A percentile compares a stretch with the other conserved stretches of the same genome.
Conservation (phyloP, 1,284 basidiomycete species). For the Agaricales sp. region DNA sequence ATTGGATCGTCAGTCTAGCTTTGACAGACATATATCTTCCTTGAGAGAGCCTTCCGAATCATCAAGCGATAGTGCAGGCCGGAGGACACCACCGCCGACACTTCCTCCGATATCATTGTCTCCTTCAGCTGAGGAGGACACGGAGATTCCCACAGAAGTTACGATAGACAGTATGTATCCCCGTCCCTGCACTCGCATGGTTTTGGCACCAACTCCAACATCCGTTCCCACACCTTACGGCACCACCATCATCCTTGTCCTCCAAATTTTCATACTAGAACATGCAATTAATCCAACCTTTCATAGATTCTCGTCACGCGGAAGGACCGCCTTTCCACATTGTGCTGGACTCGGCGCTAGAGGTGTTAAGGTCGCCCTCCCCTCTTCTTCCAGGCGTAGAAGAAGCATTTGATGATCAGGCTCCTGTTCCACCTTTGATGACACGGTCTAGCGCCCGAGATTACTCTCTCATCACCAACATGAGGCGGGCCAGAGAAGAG, state of each 20-base stretch:
- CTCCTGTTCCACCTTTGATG: not conserved
- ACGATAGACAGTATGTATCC: not conserved
- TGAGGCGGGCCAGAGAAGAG: not conserved
- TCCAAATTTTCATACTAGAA: too few relatives aligned
- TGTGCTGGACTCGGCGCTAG: not conserved
- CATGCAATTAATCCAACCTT: not conserved
- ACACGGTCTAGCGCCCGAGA: not conserved
- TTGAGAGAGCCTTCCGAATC: conserved; percentile 27
- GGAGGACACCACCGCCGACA: conserved; percentile 20
- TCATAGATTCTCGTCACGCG: not conserved
- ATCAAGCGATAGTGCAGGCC: conserved; percentile 12
- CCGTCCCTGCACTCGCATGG: not conserved
- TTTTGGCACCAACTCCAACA: too few relatives aligned
- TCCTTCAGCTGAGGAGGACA: not conserved
- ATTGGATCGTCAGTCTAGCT: conserved; percentile 40
- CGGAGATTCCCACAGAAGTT: not conserved
- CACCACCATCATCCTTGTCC: too few relatives aligned
- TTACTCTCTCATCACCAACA: not conserved
- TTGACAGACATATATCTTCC: conserved; percentile 38
- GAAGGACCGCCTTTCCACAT: not conserved
- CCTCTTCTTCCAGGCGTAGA: not conserved
- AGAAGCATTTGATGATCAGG: not conserved
- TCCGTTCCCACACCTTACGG: too few relatives aligned
- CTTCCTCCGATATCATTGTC: conserved; percentile 23
- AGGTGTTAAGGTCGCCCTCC: not conserved